phyloP scores from a whole-genome alignment of 73 alveolate species.

The Blepharisma japonicum region DNA sequence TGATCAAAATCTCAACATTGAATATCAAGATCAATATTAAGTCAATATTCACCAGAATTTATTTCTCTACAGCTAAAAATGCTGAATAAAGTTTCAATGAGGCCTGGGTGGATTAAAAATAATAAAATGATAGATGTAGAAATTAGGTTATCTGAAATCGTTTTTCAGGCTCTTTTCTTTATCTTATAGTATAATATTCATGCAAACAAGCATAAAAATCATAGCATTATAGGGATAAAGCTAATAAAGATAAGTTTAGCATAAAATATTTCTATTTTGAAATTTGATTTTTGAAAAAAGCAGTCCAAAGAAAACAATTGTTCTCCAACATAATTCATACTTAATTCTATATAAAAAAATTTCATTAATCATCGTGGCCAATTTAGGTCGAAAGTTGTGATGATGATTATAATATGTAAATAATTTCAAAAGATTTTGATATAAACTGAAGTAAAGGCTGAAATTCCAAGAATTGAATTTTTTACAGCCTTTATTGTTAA shows the following conservation, averaged over 20 bases:
- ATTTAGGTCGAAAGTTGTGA: neutral
- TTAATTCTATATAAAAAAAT: neutral
- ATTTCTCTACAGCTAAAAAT: slow-evolving; percentile 33
- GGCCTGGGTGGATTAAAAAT: neutral
- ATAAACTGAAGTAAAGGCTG: neutral
- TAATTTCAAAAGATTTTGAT: slow-evolving; percentile 5
- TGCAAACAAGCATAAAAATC: neutral
- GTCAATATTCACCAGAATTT: neutral
- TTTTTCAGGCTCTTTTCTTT: no score
- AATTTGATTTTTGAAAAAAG: neutral
- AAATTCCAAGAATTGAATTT: neutral
- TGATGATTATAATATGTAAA: neutral
- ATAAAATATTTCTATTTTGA: neutral
- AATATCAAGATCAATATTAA: slow-evolving; percentile 4
- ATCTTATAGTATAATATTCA: neutral
- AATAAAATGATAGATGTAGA: neutral
- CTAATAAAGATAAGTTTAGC: neutral
- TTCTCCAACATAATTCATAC: neutral
- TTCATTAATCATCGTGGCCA: neutral
- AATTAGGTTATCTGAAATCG: neutral
- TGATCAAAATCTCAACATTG: neutral
- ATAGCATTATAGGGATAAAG: slow-evolving; percentile 1
- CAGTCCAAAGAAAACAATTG: slow-evolving; percentile 25
- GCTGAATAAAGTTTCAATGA: neutral
- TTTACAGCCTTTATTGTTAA: neutral